Evolutionary conservation across 75 land plant genomes (phyloP).

Genomic region (Cupressus sempervirens): DNA sequence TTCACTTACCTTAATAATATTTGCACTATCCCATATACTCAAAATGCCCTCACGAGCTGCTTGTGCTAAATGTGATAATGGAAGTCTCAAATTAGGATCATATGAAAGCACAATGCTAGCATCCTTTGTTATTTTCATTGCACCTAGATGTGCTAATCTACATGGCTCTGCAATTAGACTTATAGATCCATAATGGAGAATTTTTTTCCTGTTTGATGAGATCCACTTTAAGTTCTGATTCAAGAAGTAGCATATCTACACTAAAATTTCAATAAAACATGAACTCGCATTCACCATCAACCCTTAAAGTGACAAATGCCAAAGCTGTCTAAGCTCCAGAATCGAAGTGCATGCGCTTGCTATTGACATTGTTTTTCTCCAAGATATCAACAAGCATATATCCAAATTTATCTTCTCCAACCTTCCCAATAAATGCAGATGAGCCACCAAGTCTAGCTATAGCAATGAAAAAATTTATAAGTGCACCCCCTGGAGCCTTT

Average conservation of each 20-base stretch:
- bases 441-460: too few relatives aligned
- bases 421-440: too few relatives aligned
- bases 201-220: constrained; percentile 71
- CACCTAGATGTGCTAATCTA: constrained; percentile 79
- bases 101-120: constrained; percentile 77
- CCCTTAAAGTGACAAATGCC: constrained; percentile 90
- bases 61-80: constrained; percentile 76
- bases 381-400: constrained; percentile 85
- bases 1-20: constrained; percentile 87
- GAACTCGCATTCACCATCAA: constrained; percentile 89
- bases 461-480: too few relatives aligned
- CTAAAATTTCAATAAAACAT: constrained; percentile 97
- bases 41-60: constrained; percentile 76
- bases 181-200: constrained; percentile 94
- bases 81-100: constrained; percentile 92
- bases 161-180: constrained; percentile 96
- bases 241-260: constrained; percentile 89
- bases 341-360: constrained; percentile 71
- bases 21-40: constrained; percentile 87
- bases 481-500: too few relatives aligned
- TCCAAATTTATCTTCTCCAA: constrained; percentile 96
- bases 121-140: constrained; percentile 73
- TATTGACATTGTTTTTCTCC: constrained; percentile 78
- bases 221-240: constrained; percentile 68
- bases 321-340: constrained; percentile 89